Percentiles rank a stretch among this genome's conserved stretches.
phyloP scores from a whole-genome alignment of 345 rosid genomes.

The Trapa bicornis region DNA sequence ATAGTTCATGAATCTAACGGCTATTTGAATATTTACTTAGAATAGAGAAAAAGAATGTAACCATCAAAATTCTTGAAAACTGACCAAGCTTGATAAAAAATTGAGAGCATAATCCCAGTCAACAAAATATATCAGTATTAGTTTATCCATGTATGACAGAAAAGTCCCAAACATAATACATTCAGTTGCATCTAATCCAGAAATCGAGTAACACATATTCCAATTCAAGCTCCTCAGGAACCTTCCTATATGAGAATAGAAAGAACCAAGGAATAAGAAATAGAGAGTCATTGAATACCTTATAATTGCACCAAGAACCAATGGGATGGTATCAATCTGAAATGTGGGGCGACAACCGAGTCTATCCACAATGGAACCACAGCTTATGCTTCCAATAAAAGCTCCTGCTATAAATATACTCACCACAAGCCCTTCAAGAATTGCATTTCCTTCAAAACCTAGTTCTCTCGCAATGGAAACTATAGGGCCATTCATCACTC shows the following conservation, averaged over 20 bases:
- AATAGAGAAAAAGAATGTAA: not conserved
- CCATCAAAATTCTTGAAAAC: not conserved
- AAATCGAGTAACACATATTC: not conserved
- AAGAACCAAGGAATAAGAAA: not conserved
- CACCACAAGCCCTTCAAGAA: conserved; percentile 68
- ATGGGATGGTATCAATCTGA: conserved; percentile 45
- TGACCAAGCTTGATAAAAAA: not conserved
- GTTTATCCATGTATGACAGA: not conserved
- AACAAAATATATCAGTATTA: not conserved
- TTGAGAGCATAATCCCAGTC: not conserved
- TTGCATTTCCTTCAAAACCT: conserved; percentile 57
- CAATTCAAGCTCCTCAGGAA: not conserved
- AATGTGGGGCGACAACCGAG: conserved; percentile 60
- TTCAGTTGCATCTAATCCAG: not conserved
- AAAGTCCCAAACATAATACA: not conserved
- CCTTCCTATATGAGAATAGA: not conserved
- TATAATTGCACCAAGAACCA: conserved; percentile 53
- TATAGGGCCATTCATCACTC: conserved; percentile 79
- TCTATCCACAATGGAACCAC: conserved; percentile 46
- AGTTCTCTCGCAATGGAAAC: conserved; percentile 60
- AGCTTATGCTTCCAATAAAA: conserved; percentile 55
- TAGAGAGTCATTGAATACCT: conserved; percentile 22
- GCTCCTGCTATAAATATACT: conserved; percentile 80
- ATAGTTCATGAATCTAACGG: not conserved
- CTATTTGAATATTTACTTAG: not conserved